Conservation (phyloP, 208 protist genomes). For the Leptomonas pyrrhocoris region DNA sequence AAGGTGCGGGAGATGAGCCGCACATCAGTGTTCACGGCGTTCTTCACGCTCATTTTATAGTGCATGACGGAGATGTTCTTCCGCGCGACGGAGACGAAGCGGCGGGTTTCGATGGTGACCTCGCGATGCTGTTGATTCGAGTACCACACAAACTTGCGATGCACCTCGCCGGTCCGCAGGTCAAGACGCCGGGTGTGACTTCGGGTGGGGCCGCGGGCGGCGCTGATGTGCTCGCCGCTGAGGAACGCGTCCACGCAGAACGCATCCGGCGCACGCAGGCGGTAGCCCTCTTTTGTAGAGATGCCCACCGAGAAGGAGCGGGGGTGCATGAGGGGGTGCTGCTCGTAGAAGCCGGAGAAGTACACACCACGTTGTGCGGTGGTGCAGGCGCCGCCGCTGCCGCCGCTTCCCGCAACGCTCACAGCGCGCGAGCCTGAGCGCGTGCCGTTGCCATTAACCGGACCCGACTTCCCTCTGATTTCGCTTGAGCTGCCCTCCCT, state of each 20-base stretch:
- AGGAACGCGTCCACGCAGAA: constrained; percentile 88
- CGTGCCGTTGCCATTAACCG: not conserved
- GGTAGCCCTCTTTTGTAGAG: constrained; percentile 62
- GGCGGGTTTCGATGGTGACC: constrained; percentile 78
- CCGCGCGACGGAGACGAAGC: constrained; percentile 69
- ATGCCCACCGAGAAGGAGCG: constrained; percentile 40
- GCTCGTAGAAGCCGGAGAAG: constrained; percentile 78
- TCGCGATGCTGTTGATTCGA: constrained; percentile 64
- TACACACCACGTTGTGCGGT: constrained; percentile 43
- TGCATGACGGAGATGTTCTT: constrained; percentile 71
- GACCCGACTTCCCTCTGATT: constrained; percentile 1
- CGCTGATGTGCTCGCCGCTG: constrained; percentile 79
- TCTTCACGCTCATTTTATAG: constrained; percentile 75
- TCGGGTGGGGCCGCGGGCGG: constrained; percentile 53
- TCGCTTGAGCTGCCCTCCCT: constrained; percentile 1
- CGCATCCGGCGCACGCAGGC: constrained; percentile 77
- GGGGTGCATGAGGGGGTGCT: constrained; percentile 44
- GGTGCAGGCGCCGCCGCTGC: not conserved
- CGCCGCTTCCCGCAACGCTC: not conserved
- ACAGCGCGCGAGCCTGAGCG: constrained; percentile 10
- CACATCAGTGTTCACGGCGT: constrained; percentile 86
- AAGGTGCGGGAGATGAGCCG: constrained; percentile 78
- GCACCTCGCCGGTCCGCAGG: constrained; percentile 73
- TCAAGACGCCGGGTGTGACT: constrained; percentile 72
- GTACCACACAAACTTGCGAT: constrained; percentile 77